Base-by-base conservation (phyloP, 192 early-diverging fungal species). In the Gigaspora rosea region DNA sequence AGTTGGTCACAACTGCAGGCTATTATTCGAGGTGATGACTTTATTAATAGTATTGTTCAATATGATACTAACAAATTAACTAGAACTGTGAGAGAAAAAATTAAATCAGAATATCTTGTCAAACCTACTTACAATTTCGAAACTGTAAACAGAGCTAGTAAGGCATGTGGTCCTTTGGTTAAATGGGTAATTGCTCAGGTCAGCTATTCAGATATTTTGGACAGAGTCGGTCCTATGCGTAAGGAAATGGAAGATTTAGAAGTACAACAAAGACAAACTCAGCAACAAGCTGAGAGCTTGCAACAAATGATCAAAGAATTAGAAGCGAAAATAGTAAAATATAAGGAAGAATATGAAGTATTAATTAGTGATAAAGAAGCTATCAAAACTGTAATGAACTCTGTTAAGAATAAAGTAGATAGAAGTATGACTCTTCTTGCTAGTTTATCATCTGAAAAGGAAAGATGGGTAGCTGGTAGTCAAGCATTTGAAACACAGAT, bases 181-280 rank as follows among this genome's bases (percentile, higher is more conserved):
- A 91, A 97, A 83, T 99, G 98, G 98, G 98, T 95, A 0, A 90
- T 93, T 74, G 98, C 98, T 36, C 98, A 99, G 86, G 96, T 98
- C 15, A 90, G 89, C 62, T 99, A 91, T 75, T 89, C 94, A 15
- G 91, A 93, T 66, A 99, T 99, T 69, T 80, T 99, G 70, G 96
- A 98, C 82, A 88, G 90, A 62, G 92, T 99, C 50, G 98, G 95
- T 18, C 98, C 98, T 22, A 88, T 99, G 72, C 95, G 98, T 77
- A 80, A 90, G 11, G 98, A 99, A 87, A 95, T 99, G 11, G 79
- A 88, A 63, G 82, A 92, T 69, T 86, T 99, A 54, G 94, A 98
- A 85, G 66, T 57, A 33, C 88, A 88, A 64, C 96, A 97, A 0
- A 89, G 91, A 11, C 86, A 84, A 58, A 90, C 95, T 32, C 89